Percentiles rank a stretch among this genome's conserved stretches.
Conservation (phyloP, 345 rosid genomes). For the Rubroshorea leprosula region DNA sequence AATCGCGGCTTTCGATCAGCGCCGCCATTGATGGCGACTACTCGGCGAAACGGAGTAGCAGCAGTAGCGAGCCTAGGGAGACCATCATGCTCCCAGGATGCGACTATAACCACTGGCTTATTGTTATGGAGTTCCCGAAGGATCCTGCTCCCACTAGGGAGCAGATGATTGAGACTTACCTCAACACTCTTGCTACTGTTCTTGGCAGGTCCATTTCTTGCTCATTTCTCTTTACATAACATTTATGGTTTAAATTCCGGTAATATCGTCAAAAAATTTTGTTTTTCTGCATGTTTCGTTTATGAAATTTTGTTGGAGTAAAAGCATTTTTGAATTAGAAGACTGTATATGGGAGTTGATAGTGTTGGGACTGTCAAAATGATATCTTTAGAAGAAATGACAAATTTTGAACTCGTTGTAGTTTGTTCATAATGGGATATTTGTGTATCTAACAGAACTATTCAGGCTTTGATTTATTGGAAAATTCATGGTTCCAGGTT, state of each 20-base stretch:
- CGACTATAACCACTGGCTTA: constrained; percentile 94
- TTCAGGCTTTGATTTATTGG: not conserved
- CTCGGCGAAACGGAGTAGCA: constrained; percentile 55
- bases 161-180: constrained; percentile 94
- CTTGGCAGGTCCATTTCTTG: constrained; percentile 56
- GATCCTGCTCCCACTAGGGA: constrained; percentile 92
- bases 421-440: not conserved
- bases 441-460: not conserved
- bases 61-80: constrained; percentile 71
- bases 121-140: constrained; percentile 95
- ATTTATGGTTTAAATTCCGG: too few relatives aligned
- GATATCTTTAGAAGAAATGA: not conserved
- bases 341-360: not conserved
- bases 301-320: not conserved
- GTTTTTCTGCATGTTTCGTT: not conserved
- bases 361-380: not conserved
- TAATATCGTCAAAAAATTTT: too few relatives aligned
- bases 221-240: not conserved
- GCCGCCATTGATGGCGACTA: constrained; percentile 55
- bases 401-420: not conserved
- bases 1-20: constrained; percentile 28
- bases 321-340: not conserved
- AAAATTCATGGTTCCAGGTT: not conserved
- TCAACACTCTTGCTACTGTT: constrained; percentile 76
- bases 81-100: constrained; percentile 93